A percentile compares a stretch with the other conserved stretches of the same genome.
Conservation (phyloP, 768 basidiomycete species). For the Polyporus arcularius region DNA sequence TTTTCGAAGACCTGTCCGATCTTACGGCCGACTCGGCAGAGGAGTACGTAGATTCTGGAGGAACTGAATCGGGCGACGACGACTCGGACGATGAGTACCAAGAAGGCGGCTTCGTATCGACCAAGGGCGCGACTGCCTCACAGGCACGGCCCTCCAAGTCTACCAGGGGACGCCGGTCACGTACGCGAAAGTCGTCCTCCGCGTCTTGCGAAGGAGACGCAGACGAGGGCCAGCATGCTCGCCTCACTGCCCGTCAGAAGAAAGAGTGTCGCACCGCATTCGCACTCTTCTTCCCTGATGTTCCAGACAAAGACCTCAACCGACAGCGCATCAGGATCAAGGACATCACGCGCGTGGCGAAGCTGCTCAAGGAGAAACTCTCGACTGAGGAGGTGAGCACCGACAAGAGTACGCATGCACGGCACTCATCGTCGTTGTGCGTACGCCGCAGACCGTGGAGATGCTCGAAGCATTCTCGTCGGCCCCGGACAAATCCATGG, state of each 20-base stretch:
- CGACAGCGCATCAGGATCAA: slow-evolving; percentile 61
- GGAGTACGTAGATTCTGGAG: slow-evolving; percentile 30
- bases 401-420: neutral
- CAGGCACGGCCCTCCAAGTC: slow-evolving; percentile 6
- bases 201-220: neutral
- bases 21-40: slow-evolving; percentile 32
- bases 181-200: neutral
- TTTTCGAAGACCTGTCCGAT: slow-evolving; percentile 23
- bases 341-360: slow-evolving; percentile 62
- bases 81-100: slow-evolving; percentile 36
- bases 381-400: slow-evolving; percentile 70
- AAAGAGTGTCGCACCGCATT: slow-evolving; percentile 60
- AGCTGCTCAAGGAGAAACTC: slow-evolving; percentile 68
- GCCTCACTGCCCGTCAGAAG: slow-evolving; percentile 52
- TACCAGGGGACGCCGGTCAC: neutral
- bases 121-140: slow-evolving; percentile 5
- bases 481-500: slow-evolving; percentile 66
- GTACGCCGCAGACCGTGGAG: slow-evolving; percentile 58
- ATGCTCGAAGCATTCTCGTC: slow-evolving; percentile 81
- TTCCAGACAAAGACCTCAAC: slow-evolving; percentile 45
- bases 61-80: slow-evolving; percentile 32
- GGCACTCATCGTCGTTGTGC: neutral
- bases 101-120: slow-evolving; percentile 22
- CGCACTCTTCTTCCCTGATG: slow-evolving; percentile 71
- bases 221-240: neutral